Evolutionary conservation across 306 rosid genomes (phyloP).

Genomic region (Dryas octopetala): DNA sequence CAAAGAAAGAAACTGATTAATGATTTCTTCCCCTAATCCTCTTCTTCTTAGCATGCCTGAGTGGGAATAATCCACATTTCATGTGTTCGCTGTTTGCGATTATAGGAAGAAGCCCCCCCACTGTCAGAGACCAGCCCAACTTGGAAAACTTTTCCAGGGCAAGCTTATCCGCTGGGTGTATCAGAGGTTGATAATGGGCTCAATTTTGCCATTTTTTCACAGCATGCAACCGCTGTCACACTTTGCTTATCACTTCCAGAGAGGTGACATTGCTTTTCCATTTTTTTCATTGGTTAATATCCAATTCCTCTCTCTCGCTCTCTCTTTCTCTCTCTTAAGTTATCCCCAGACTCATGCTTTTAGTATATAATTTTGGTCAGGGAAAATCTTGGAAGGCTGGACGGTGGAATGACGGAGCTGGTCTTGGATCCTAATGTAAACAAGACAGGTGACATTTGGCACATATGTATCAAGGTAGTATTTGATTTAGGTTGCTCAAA

Average conservation of each 20-base stretch:
- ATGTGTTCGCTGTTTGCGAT: slow-evolving; percentile 30
- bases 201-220: slow-evolving; percentile 89
- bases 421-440: slow-evolving; percentile 70
- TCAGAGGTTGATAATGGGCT: slow-evolving; percentile 75
- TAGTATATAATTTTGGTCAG: slow-evolving; percentile 30
- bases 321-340: slow-evolving; percentile 13
- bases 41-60: background rate
- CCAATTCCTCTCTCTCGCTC: background rate
- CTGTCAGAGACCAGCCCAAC: slow-evolving; percentile 39
- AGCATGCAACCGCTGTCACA: slow-evolving; percentile 82
- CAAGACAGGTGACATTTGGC: slow-evolving; percentile 97
- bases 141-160: slow-evolving; percentile 66
- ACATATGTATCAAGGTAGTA: slow-evolving; percentile 76
- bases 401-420: slow-evolving; percentile 62
- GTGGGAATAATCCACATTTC: slow-evolving; percentile 5
- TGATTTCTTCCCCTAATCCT: background rate
- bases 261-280: slow-evolving; percentile 47
- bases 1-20: background rate
- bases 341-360: slow-evolving; percentile 9
- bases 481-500: slow-evolving; percentile 29
- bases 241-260: slow-evolving; percentile 63
- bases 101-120: slow-evolving; percentile 61
- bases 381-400: slow-evolving; percentile 41
- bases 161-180: slow-evolving; percentile 80
- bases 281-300: slow-evolving; percentile 13